Percentiles rank a stretch among this genome's conserved stretches.
Conservation (phyloP, 257 asterid species). For the Cruciata laevipes region DNA sequence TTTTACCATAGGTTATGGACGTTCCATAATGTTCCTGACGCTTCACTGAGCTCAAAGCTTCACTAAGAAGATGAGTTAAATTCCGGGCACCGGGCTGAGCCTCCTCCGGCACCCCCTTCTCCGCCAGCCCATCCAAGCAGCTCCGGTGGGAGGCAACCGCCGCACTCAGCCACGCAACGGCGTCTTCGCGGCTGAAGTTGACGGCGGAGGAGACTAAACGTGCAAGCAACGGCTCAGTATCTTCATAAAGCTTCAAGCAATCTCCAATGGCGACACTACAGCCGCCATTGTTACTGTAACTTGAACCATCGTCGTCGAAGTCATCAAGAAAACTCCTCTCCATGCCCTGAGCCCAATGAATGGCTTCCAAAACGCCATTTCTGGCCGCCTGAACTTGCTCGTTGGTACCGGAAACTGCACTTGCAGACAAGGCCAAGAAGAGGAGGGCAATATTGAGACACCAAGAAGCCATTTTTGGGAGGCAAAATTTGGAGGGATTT, state of each 20-base stretch:
- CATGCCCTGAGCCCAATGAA: constrained; percentile 30
- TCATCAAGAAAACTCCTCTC: constrained; percentile 4
- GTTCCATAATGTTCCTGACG: constrained; percentile 2
- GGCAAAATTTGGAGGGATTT: background rate
- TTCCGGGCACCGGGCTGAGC: constrained; percentile 21
- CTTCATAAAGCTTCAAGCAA: constrained; percentile 47
- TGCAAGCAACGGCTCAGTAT: constrained; percentile 41
- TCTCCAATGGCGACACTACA: constrained; percentile 21
- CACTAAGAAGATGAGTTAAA: constrained; percentile 32
- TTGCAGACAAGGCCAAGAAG: background rate
- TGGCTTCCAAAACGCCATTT: constrained; percentile 29
- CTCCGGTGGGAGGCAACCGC: constrained; percentile 53
- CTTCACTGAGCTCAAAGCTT: constrained; percentile 38
- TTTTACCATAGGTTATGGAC: constrained; percentile 26
- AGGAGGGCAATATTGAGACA: background rate
- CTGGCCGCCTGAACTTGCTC: constrained; percentile 25
- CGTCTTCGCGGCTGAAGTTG: constrained; percentile 35
- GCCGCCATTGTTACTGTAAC: background rate
- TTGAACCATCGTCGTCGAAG: background rate
- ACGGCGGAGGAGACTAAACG: constrained; percentile 22
- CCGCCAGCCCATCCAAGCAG: constrained; percentile 58
- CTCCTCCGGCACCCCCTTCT: constrained; percentile 23
- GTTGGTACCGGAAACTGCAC: background rate
- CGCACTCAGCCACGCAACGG: constrained; percentile 65
- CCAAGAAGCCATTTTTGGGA: background rate